A percentile compares a stretch with the other conserved stretches of the same genome.
Evolutionary conservation across 495 filamentous ascomycete genomes (phyloP).

Genomic region (Aspergillus haitiensis): DNA sequence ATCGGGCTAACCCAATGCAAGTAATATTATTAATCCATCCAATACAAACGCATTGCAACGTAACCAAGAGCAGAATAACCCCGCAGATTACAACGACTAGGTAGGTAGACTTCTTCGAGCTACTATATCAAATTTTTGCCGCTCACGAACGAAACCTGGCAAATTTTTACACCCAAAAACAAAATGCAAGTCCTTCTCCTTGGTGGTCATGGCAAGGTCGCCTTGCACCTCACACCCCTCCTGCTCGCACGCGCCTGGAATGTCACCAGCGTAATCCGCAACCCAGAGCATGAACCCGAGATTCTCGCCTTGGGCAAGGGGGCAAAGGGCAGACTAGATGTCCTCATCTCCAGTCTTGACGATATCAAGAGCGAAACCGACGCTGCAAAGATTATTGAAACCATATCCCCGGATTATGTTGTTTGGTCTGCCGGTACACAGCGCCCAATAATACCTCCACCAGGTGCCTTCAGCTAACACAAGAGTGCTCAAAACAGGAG

Average conservation of each 20-base stretch:
- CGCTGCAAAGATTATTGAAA: constrained; percentile 60
- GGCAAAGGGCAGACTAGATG: constrained; percentile 54
- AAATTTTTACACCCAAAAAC: not conserved
- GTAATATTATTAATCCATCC: not conserved
- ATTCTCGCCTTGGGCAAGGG: constrained; percentile 60
- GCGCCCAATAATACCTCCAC: not conserved
- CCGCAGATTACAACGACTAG: not conserved
- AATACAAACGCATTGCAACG: not conserved
- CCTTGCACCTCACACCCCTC: constrained; percentile 72
- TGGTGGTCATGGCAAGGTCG: constrained; percentile 79
- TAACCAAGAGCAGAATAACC: not conserved
- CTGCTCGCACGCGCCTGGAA: constrained; percentile 70
- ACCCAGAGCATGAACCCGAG: constrained; percentile 60
- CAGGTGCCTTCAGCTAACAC: not conserved
- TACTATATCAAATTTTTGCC: not conserved
- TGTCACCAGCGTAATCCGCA: constrained; percentile 76
- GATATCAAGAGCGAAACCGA: constrained; percentile 63
- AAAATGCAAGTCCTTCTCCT: constrained; percentile 66
- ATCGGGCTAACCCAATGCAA: not conserved
- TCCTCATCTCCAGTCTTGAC: constrained; percentile 68
- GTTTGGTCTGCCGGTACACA: constrained; percentile 72
- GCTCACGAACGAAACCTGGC: not conserved
- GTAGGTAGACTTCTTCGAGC: not conserved
- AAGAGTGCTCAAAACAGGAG: constrained; percentile 42
- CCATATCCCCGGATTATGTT: constrained; percentile 65